Percentiles rank a stretch among this genome's conserved stretches.
Evolutionary conservation across 805 yeast genomes (phyloP).

Genomic region (Starmerella sp.): DNA sequence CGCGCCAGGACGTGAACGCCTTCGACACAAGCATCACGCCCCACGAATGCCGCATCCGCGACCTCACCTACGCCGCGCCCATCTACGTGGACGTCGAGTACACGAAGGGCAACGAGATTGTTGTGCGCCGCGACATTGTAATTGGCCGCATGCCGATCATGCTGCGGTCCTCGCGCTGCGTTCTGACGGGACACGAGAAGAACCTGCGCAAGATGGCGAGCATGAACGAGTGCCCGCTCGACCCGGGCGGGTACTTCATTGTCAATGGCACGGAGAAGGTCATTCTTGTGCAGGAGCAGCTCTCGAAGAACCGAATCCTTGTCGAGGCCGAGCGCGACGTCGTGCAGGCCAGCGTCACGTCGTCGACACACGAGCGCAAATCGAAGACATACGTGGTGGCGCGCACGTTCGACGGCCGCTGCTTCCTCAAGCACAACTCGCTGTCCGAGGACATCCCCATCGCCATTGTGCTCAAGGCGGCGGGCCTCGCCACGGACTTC

Average conservation of each 20-base stretch:
- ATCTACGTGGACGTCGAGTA: slow-evolving; percentile 94
- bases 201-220: slow-evolving; percentile 50
- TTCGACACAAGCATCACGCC: slow-evolving; percentile 40
- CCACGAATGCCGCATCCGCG: slow-evolving; percentile 91
- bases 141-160: slow-evolving; percentile 99
- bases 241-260: slow-evolving; percentile 97
- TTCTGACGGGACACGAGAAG: slow-evolving; percentile 64
- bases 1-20: slow-evolving; percentile 30
- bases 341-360: slow-evolving; percentile 95
- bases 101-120: slow-evolving; percentile 86
- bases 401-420: slow-evolving; percentile 57
- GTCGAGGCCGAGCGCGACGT: slow-evolving; percentile 94
- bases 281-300: slow-evolving; percentile 90
- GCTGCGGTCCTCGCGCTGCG: slow-evolving; percentile 89
- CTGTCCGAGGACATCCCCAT: slow-evolving; percentile 92
- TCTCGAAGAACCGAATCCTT: slow-evolving; percentile 91
- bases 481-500: slow-evolving; percentile 82
- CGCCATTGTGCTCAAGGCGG: slow-evolving; percentile 84
- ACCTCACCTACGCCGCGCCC: slow-evolving; percentile 89
- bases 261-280: slow-evolving; percentile 93
- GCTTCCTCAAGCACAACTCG: slow-evolving; percentile 89
- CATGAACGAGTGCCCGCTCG: slow-evolving; percentile 87
- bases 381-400: slow-evolving; percentile 94
- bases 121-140: slow-evolving; percentile 79
- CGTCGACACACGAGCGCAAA: slow-evolving; percentile 95